A percentile compares a stretch with the other conserved stretches of the same genome.
phyloP scores from a whole-genome alignment of 345 rosid species.

The Geranium brycei region DNA sequence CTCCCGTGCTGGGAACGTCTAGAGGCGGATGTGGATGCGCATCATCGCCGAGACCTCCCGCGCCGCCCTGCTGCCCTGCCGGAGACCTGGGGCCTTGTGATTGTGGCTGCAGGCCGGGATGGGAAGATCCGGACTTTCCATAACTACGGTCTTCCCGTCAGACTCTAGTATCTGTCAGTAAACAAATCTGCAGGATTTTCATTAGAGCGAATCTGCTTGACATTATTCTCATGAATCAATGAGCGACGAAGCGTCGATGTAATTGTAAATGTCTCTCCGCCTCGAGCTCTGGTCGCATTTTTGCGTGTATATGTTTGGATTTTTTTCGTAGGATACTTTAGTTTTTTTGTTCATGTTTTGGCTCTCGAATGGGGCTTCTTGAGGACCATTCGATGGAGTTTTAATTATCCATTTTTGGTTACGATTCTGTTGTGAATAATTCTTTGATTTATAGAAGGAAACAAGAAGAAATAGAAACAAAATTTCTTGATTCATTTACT shows the following conservation, averaged over 20 bases:
- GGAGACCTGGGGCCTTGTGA: slow-evolving; percentile 63
- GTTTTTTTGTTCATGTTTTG: background rate
- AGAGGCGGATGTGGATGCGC: background rate
- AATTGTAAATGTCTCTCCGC: no score
- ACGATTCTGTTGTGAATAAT: background rate
- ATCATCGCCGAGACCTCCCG: slow-evolving; percentile 1
- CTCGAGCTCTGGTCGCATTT: no score
- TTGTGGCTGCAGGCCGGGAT: slow-evolving; percentile 65
- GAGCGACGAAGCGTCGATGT: no score
- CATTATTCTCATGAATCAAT: no score
- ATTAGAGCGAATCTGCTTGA: no score
- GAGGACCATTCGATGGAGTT: background rate
- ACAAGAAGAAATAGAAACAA: background rate
- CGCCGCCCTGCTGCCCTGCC: slow-evolving; percentile 8
- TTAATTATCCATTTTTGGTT: no score
- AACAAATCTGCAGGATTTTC: background rate
- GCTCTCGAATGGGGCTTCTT: background rate
- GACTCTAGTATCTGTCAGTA: slow-evolving; percentile 9
- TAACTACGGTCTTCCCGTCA: slow-evolving; percentile 56
- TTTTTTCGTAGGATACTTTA: no score
- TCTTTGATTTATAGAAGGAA: background rate
- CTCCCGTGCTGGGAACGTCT: slow-evolving; percentile 34
- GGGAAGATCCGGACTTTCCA: slow-evolving; percentile 65
- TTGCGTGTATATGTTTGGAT: no score
- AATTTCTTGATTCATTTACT: background rate